Percentiles rank a stretch among this genome's conserved stretches.
These are phyloP conservation scores for Stemphylium beticola DNA, from an alignment of 2,329 filamentous ascomycete genomes.

Conservation along the genomic window DNA sequence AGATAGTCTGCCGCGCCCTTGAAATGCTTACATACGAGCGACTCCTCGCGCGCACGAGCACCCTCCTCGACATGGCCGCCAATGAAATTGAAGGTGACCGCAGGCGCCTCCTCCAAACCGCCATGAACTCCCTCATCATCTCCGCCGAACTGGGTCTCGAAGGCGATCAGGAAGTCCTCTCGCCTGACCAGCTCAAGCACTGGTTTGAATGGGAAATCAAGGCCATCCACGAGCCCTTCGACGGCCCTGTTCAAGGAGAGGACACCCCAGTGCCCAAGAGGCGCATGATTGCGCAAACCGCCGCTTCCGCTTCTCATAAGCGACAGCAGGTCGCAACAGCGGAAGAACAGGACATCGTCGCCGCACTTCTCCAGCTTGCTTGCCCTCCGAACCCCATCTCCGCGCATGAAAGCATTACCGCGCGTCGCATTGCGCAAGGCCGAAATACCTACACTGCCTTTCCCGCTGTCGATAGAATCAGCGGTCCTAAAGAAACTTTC, in stretches of 20 bases:
- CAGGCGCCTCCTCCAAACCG: not conserved
- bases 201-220: not conserved
- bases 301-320: not conserved
- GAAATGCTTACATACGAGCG: conserved; percentile 1
- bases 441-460: not conserved
- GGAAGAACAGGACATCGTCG: not conserved
- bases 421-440: not conserved
- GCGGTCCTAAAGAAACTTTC: not conserved
- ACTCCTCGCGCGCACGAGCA: not conserved
- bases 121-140: not conserved
- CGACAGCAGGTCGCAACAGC: not conserved
- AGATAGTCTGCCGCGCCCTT: not conserved
- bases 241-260: not conserved
- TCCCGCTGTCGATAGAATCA: not conserved
- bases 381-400: not conserved
- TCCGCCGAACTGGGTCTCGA: not conserved
- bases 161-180: not conserved
- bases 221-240: not conserved
- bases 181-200: not conserved
- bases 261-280: not conserved
- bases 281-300: not conserved
- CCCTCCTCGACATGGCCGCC: not conserved
- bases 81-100: not conserved
- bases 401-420: not conserved
- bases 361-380: not conserved